Evolutionary conservation across 1,284 basidiomycete genomes (phyloP).

Genomic region (Ganoderma lucidum): DNA sequence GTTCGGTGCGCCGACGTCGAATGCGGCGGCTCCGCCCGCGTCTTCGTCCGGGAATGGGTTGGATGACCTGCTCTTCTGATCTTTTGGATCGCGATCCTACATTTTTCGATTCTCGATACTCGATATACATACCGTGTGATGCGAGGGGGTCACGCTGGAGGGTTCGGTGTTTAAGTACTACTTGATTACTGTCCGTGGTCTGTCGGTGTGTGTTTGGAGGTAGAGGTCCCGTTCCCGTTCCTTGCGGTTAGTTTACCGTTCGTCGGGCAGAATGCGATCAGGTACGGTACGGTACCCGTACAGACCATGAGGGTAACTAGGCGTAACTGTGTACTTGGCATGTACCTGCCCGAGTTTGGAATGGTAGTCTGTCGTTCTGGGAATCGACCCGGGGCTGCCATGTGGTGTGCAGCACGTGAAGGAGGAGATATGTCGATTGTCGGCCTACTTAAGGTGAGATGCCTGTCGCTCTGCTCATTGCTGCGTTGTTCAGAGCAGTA

Average conservation of each 20-base stretch:
- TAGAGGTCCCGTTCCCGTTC: background rate
- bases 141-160: slow-evolving; percentile 4
- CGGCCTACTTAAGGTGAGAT: slow-evolving; percentile 17
- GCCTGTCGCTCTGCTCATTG: background rate
- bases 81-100: background rate
- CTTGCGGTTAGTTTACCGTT: background rate
- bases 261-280: background rate
- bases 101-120: background rate
- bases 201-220: background rate
- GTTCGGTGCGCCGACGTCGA: slow-evolving; percentile 43
- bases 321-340: background rate
- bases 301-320: background rate
- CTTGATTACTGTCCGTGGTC: background rate
- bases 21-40: slow-evolving; percentile 34
- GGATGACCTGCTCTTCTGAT: slow-evolving; percentile 46
- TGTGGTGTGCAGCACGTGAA: slow-evolving; percentile 1
- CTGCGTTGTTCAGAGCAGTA: background rate
- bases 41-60: slow-evolving; percentile 37
- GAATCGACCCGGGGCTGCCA: background rate
- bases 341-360: background rate
- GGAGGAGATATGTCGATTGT: background rate
- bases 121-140: slow-evolving; percentile 5
- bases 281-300: background rate
- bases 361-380: background rate
- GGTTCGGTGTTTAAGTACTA: background rate